Base-by-base conservation (phyloP, 2,329 filamentous ascomycete species). In the Lachnellula subtilissima region DNA sequence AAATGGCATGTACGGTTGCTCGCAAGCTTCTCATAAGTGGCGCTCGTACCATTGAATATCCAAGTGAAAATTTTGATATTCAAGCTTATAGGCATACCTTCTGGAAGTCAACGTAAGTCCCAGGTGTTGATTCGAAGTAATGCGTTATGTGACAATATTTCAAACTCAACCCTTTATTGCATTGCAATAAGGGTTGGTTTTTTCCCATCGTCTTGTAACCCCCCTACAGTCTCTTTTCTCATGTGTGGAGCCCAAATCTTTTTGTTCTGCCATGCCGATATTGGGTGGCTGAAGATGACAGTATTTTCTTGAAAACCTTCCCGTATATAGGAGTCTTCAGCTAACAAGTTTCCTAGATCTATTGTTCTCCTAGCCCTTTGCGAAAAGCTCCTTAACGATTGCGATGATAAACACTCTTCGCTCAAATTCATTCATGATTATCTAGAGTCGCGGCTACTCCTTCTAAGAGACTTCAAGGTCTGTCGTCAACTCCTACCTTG, bases 381-480 rank as follows among this genome's bases (percentile, higher is more conserved):
- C 39, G 63, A 69, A 28, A 68, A 66, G 39, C 50, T 68, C 17
- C 59, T 65, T n/a, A 64, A 46, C 22, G 54, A 64, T 22, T 57
- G 55, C 17, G 57, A 57, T 28, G 63, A 67, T 47, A 61, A 64
- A 19, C 67, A 65, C 39, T 52, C 56, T 28, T 62, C 64, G 23
- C 63, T 71, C 23, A 51, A 36, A 22, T 70, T 70, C 50, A 76
- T 86, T 43, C 76, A 80, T 62, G 75, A 76, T 39, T 86, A 84
- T 61, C 70, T 87, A 5, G 76, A 80, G 63, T 78, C 81, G 40
- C 76, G 82, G 19, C 67, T 84, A 11, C 65, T 77, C 3, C 70
- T 87, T 1, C 64, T 86, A 9, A 77, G 73, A 51, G 58, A 48
- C 12, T 62, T 66, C 17, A 58, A 62, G 53, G 69, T 70, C 45